Evolutionary conservation across 768 basidiomycete genomes (phyloP).

Genomic region (Polyporus arcularius): DNA sequence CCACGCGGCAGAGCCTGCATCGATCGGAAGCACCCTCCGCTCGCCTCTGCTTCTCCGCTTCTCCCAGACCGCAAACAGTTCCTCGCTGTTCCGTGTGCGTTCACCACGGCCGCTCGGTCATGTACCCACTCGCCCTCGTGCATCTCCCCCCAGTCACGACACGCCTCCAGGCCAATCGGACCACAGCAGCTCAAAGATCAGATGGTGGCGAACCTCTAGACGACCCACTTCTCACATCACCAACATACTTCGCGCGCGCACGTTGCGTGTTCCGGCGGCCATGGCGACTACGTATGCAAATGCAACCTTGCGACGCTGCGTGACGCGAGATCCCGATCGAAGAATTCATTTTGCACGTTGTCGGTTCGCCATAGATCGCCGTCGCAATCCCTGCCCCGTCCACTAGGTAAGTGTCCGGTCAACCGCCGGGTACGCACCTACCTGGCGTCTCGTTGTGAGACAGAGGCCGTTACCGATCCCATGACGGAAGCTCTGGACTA

Average conservation of each 20-base stretch:
- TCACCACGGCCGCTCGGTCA: neutral
- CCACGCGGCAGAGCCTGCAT: constrained; percentile 20
- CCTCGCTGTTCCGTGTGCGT: neutral
- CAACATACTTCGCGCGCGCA: constrained; percentile 5
- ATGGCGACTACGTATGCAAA: constrained; percentile 15
- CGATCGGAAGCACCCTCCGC: constrained; percentile 13
- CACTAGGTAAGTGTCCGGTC: neutral
- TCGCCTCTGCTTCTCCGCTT: neutral
- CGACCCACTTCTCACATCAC: constrained; percentile 7
- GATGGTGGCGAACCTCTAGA: constrained; percentile 1
- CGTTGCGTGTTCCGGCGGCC: constrained; percentile 14
- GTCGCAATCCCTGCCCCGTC: neutral
- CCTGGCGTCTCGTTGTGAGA: too few species aligned
- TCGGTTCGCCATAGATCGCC: neutral
- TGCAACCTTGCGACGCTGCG: constrained; percentile 3
- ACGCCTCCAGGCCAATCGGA: neutral
- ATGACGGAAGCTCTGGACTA: too few species aligned
- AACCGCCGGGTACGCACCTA: too few species aligned
- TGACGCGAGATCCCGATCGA: constrained; percentile 17
- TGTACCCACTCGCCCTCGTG: neutral
- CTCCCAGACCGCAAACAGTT: constrained; percentile 15
- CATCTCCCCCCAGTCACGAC: neutral
- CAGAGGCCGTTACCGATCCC: too few species aligned
- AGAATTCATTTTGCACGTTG: constrained; percentile 8
- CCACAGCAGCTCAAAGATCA: constrained; percentile 8